Evolutionary conservation across 257 asterid genomes (phyloP), one percentile per base, ranked within the genome.

Genomic region (Phtheirospermum japonicum): DNA sequence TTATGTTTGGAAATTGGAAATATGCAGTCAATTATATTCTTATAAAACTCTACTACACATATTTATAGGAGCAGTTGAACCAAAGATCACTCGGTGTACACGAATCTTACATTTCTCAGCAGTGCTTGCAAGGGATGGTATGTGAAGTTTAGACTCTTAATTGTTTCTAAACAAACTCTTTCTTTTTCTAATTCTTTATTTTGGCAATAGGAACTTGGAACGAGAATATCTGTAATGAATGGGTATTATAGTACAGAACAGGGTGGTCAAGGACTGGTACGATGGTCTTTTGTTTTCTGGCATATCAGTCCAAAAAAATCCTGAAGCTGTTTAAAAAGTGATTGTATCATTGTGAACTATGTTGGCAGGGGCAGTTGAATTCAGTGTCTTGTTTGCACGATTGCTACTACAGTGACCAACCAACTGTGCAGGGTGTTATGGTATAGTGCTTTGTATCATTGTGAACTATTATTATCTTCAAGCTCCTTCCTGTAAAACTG

Each of bases 101-200:
- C 4, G 73, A 69, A 52, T 45, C 49, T 23, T 71, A 43, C 68
- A 52, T 54, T 65, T 58, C 75, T 26, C 76, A 68, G 63, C 79
- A 63, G 67, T 65, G 65, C 56, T 28, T 64, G 66, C 76, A 74
- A 61, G 78, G 69, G 51, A 74, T 36, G 75, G 82, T 76, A 65
- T 32, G 73, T 23, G 30, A 39, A 48, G 57, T 23, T n/a, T 61
- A 19, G 59, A 62, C 46, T 59, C 33, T 57, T 55, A 30, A 52
- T 54, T 39, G 19, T 19, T 61, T 34, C 51, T 2, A 56, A 4
- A 19, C 12, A 34, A 64, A 57, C 62, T 62, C 33, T 26, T 2
- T 11, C n/a, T 65, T 39, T 12, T 26, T 52, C 48, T 11, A 0
- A 28, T 18, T 17, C 9, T 12, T 8, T 55, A 42, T 2, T 33